Conservation (phyloP, 2,329 filamentous ascomycete genomes). For the Periconia sp. region DNA sequence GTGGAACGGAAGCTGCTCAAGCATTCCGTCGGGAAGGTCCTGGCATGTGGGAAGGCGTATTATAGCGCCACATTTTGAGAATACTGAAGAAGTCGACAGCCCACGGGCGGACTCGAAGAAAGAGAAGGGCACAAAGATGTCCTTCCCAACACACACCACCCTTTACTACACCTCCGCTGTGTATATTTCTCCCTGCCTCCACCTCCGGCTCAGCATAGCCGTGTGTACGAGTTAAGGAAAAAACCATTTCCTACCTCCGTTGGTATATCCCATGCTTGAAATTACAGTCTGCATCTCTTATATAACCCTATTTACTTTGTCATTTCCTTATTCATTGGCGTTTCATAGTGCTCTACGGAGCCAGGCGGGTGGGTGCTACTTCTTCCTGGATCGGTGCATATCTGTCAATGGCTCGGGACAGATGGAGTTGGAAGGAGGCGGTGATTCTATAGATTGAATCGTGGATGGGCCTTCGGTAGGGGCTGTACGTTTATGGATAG, state of each 20-base stretch:
- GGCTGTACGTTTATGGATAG: too few species aligned
- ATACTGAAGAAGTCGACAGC: slow-evolving; percentile 16
- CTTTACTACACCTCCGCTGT: slow-evolving; percentile 14
- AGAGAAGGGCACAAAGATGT: slow-evolving; percentile 15
- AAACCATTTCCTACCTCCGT: neutral
- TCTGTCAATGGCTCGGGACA: too few species aligned
- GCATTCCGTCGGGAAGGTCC: slow-evolving; percentile 61
- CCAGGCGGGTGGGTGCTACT: too few species aligned
- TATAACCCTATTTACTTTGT: neutral
- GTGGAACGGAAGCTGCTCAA: slow-evolving; percentile 63
- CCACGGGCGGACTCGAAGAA: slow-evolving; percentile 15
- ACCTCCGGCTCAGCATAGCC: neutral
- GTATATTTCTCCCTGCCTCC: slow-evolving; percentile 16
- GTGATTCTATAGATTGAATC: too few species aligned
- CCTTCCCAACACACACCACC: slow-evolving; percentile 3
- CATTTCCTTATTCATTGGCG: neutral
- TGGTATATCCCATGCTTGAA: neutral
- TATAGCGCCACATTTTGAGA: slow-evolving; percentile 39
- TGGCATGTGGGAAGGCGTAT: slow-evolving; percentile 71
- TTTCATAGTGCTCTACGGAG: slow-evolving; percentile 5
- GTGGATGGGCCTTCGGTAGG: too few species aligned
- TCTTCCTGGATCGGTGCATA: too few species aligned
- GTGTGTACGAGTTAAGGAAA: slow-evolving; percentile 8
- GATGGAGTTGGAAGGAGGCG: too few species aligned
- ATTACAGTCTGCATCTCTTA: neutral